These are phyloP conservation scores for Thelonectria rubi DNA, from an alignment of 2,329 filamentous ascomycete genomes.

Conservation along the genomic window DNA sequence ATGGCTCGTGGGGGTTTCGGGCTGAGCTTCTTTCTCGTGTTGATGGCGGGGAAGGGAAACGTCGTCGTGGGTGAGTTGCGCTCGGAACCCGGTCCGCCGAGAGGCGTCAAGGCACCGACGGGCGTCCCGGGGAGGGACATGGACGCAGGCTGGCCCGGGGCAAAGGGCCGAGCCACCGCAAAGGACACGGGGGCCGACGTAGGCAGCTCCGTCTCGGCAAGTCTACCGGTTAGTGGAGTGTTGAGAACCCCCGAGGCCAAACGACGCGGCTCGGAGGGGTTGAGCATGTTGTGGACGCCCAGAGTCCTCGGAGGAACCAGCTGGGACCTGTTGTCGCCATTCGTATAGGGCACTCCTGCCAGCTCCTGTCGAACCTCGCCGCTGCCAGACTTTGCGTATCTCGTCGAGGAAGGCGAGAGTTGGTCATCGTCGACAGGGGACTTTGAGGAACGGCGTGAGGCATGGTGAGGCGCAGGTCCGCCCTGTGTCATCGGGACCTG, in stretches of 20 bases:
- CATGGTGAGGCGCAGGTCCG: slow-evolving; percentile 64
- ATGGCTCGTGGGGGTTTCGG: slow-evolving; percentile 44
- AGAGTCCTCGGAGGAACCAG: slow-evolving; percentile 41
- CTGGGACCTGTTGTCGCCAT: slow-evolving; percentile 37
- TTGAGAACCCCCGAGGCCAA: slow-evolving; percentile 29
- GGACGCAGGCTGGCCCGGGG: slow-evolving; percentile 41
- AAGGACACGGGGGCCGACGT: slow-evolving; percentile 37
- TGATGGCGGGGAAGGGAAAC: slow-evolving; percentile 45
- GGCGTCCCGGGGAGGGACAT: slow-evolving; percentile 49
- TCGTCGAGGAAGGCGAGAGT: slow-evolving; percentile 38
- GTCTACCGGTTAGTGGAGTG: slow-evolving; percentile 26
- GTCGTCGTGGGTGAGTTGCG: slow-evolving; percentile 44
- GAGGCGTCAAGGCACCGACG: slow-evolving; percentile 39
- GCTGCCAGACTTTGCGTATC: slow-evolving; percentile 32
- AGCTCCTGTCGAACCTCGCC: slow-evolving; percentile 39
- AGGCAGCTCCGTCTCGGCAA: slow-evolving; percentile 33
- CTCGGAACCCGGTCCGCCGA: slow-evolving; percentile 45
- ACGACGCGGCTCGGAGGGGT: slow-evolving; percentile 46
- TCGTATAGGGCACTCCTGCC: slow-evolving; percentile 33
- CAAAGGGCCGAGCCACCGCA: slow-evolving; percentile 37
- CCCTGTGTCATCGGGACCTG: slow-evolving; percentile 72
- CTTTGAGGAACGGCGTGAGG: slow-evolving; percentile 59
- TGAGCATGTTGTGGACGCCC: slow-evolving; percentile 52
- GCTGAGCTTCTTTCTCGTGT: slow-evolving; percentile 45
- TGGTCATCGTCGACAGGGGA: slow-evolving; percentile 52